Percentiles rank a stretch among this genome's conserved stretches.
These are phyloP conservation scores for Noccaea caerulescens DNA, from an alignment of 345 rosid species.

Conservation along the genomic window DNA sequence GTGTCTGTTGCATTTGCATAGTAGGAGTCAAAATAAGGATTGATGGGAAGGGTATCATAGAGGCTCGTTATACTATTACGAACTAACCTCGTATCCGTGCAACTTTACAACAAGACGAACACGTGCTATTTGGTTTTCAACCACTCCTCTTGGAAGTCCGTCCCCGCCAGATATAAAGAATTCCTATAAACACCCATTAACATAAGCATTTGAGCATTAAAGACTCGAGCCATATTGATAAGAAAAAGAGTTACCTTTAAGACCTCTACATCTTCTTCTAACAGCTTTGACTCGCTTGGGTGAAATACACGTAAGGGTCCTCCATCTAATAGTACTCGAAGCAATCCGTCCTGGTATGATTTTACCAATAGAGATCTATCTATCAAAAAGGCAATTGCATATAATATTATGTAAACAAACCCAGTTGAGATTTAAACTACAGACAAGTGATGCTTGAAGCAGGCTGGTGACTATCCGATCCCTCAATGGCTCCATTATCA, in stretches of 20 bases:
- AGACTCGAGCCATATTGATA: not conserved
- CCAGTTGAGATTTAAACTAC: slow-evolving; percentile 41
- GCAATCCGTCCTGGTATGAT: slow-evolving; percentile 74
- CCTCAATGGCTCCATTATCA: slow-evolving; percentile 87
- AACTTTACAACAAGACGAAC: slow-evolving; percentile 78
- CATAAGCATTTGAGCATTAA: not conserved
- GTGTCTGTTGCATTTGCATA: slow-evolving; percentile 59
- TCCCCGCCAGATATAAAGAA: slow-evolving; percentile 97
- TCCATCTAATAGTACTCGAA: slow-evolving; percentile 88
- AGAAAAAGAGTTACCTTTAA: slow-evolving; percentile 65
- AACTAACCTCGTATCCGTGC: slow-evolving; percentile 80
- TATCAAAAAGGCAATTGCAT: slow-evolving; percentile 10
- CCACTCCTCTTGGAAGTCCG: slow-evolving; percentile 96
- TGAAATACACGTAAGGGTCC: slow-evolving; percentile 73
- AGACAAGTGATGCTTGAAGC: slow-evolving; percentile 91
- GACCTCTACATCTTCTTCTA: slow-evolving; percentile 87
- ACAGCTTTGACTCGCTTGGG: slow-evolving; percentile 70
- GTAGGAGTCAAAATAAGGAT: not conserved
- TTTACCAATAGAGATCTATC: not conserved
- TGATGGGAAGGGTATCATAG: not conserved
- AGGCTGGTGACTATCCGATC: slow-evolving; percentile 93
- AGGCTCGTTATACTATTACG: too few relatives aligned
- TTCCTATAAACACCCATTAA: slow-evolving; percentile 55
- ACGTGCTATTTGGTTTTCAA: slow-evolving; percentile 90
- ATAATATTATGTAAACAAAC: not conserved